Conservation (phyloP, 331 rosid species). For the Quercus tomentella region DNA sequence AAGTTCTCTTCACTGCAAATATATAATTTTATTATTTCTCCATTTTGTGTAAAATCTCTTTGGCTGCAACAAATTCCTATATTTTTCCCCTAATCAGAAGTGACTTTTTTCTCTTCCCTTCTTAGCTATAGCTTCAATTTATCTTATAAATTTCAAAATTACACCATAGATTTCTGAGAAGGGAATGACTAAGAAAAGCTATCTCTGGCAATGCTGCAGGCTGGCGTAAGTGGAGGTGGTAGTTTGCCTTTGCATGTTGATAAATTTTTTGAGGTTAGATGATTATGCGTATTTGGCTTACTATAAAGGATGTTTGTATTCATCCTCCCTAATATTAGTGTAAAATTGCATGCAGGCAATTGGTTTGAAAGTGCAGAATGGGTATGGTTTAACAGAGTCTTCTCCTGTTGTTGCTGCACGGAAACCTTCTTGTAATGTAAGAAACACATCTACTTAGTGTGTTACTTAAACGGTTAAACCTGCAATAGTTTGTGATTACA, state of each 20-base stretch:
- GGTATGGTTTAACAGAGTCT: constrained; percentile 92
- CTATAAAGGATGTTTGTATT: not conserved
- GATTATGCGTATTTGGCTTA: not conserved
- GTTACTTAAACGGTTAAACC: not conserved
- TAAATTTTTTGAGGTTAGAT: constrained; percentile 81
- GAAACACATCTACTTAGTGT: constrained; percentile 16
- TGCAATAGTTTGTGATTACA: not conserved
- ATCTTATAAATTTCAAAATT: constrained; percentile 17
- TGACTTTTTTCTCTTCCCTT: not conserved
- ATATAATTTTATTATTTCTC: not conserved
- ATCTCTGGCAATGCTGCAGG: constrained; percentile 53
- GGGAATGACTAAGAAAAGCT: constrained; percentile 12
- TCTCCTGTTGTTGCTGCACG: constrained; percentile 90
- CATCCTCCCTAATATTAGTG: not conserved
- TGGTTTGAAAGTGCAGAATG: constrained; percentile 81
- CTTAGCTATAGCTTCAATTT: not conserved
- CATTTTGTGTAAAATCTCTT: not conserved
- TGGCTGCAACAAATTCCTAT: not conserved
- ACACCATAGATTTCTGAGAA: constrained; percentile 14
- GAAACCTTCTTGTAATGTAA: constrained; percentile 65
- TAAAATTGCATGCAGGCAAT: constrained; percentile 62
- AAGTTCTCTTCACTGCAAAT: not conserved
- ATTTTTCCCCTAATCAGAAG: not conserved
- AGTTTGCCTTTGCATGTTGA: constrained; percentile 78
- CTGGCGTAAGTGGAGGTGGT: constrained; percentile 93